These are phyloP conservation scores for Colletotrichum tropicale DNA, from an alignment of 2,329 filamentous ascomycete genomes.

Conservation along the genomic window DNA sequence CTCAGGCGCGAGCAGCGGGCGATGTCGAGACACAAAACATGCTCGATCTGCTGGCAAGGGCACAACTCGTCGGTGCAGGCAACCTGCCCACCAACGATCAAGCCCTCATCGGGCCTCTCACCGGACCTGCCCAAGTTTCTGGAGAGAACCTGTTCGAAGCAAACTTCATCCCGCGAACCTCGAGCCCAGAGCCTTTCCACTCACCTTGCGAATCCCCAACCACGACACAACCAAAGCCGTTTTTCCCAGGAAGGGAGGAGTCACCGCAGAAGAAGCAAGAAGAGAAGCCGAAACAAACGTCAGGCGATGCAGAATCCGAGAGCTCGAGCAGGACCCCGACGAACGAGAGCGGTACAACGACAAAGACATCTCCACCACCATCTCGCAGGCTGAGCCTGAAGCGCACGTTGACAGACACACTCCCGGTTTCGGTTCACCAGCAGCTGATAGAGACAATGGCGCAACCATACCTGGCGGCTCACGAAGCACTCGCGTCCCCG, in stretches of 20 bases:
- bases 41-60: constrained; percentile 84
- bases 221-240: constrained; percentile 15
- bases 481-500: constrained; percentile 50
- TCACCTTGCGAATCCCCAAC: constrained; percentile 38
- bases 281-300: constrained; percentile 19
- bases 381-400: constrained; percentile 74
- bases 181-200: constrained; percentile 53
- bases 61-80: constrained; percentile 76
- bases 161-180: constrained; percentile 67
- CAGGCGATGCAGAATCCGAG: constrained; percentile 42
- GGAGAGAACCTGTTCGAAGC: constrained; percentile 85
- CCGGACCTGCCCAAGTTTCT: constrained; percentile 76
- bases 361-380: constrained; percentile 56
- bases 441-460: constrained; percentile 86
- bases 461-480: constrained; percentile 74
- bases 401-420: constrained; percentile 86
- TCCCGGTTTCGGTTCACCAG: constrained; percentile 75
- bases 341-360: constrained; percentile 59
- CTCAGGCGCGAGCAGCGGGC: constrained; percentile 80
- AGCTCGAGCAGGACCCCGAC: constrained; percentile 59
- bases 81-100: constrained; percentile 58
- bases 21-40: constrained; percentile 89
- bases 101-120: constrained; percentile 65
- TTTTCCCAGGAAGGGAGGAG: constrained; percentile 3
- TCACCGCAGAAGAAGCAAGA: background rate